Evolutionary conservation across 2,329 filamentous ascomycete species (phyloP).

Genomic region (Penicillium hordei): DNA sequence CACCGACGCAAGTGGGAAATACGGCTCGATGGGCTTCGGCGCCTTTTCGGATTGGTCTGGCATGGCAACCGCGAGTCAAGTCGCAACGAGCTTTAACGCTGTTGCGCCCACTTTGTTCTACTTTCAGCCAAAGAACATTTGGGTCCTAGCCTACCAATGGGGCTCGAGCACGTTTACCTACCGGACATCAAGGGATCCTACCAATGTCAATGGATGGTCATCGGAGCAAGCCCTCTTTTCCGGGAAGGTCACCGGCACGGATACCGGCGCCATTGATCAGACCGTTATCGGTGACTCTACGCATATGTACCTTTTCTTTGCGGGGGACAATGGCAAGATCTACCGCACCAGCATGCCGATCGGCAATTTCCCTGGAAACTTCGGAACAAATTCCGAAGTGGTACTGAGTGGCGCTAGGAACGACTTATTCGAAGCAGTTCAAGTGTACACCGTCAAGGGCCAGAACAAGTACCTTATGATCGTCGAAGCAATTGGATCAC

Average conservation of each 20-base stretch:
- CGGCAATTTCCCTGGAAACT: slow-evolving; percentile 60
- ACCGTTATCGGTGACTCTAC: slow-evolving; percentile 61
- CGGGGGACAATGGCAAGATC: slow-evolving; percentile 66
- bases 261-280: slow-evolving; percentile 62
- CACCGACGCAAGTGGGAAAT: slow-evolving; percentile 47
- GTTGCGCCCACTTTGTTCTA: slow-evolving; percentile 65
- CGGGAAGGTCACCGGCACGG: slow-evolving; percentile 52
- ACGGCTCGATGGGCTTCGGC: slow-evolving; percentile 60
- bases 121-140: slow-evolving; percentile 61
- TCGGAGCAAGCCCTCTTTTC: slow-evolving; percentile 56
- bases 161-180: slow-evolving; percentile 61
- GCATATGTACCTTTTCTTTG: slow-evolving; percentile 68
- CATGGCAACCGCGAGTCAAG: slow-evolving; percentile 55
- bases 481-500: slow-evolving; percentile 59
- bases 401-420: slow-evolving; percentile 55
- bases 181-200: slow-evolving; percentile 58
- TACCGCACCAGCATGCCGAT: slow-evolving; percentile 65
- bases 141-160: slow-evolving; percentile 69
- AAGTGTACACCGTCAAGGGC: slow-evolving; percentile 62
- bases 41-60: slow-evolving; percentile 55
- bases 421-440: slow-evolving; percentile 65
- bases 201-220: slow-evolving; percentile 59
- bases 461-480: slow-evolving; percentile 64
- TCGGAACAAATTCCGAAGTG: slow-evolving; percentile 53
- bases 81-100: slow-evolving; percentile 45